phyloP scores from a whole-genome alignment of 148 eudicot species.

The Simmondsia chinensis region DNA sequence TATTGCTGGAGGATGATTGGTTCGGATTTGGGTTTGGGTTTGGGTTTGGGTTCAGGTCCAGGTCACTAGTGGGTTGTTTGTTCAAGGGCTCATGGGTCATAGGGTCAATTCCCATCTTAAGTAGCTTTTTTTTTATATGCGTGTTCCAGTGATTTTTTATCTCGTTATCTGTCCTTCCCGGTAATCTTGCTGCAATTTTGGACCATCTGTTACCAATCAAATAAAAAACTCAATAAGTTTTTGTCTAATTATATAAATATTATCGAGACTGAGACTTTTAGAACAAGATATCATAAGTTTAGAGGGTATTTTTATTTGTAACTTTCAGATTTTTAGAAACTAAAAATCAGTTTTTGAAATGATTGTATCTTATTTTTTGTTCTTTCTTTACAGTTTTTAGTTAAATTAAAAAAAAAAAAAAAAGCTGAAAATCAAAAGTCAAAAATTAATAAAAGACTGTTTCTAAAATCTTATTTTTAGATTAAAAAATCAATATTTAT shows the following conservation, averaged over 20 bases:
- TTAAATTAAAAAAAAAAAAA: too few relatives aligned
- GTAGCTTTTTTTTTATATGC: constrained; percentile 85
- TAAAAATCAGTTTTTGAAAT: too few relatives aligned
- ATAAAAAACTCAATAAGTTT: not conserved
- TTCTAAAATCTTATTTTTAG: too few relatives aligned
- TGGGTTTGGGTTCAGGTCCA: too few relatives aligned
- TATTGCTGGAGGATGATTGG: constrained; percentile 22
- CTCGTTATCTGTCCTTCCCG: constrained; percentile 94
- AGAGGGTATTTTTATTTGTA: too few relatives aligned
- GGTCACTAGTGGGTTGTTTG: constrained; percentile 12
- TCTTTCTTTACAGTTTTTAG: too few relatives aligned
- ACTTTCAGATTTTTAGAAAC: too few relatives aligned
- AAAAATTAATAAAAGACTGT: too few relatives aligned
- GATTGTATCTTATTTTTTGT: too few relatives aligned
- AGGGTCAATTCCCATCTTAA: constrained; percentile 93
- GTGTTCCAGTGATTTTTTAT: constrained; percentile 98
- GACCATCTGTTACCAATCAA: constrained; percentile 60
- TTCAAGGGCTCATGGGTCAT: constrained; percentile 69
- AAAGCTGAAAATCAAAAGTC: too few relatives aligned
- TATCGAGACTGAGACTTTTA: not conserved
- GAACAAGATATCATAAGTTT: not conserved
- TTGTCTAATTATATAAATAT: not conserved
- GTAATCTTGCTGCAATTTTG: constrained; percentile 76
- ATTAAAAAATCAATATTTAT: too few relatives aligned
- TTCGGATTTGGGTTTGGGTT: constrained; percentile 8